Percentiles rank a stretch among this genome's conserved stretches.
These are phyloP conservation scores for Bipolaris bicolor DNA, from an alignment of 2,329 filamentous ascomycete species.

Conservation along the genomic window DNA sequence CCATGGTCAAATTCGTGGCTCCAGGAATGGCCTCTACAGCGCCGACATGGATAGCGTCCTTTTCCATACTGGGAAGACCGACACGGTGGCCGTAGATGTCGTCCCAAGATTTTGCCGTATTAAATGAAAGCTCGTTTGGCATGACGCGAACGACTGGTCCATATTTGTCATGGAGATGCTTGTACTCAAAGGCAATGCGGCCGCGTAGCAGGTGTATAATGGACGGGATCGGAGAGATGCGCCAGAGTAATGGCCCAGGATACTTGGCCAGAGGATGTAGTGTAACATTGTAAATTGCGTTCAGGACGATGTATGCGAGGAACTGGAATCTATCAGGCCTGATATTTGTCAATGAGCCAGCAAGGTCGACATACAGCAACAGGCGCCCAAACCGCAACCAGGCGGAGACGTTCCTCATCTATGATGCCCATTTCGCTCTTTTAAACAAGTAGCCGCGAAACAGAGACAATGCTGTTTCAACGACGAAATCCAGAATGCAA, in stretches of 20 bases:
- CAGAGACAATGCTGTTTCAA: not conserved
- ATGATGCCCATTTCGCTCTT: conserved; percentile 32
- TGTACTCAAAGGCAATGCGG: conserved; percentile 42
- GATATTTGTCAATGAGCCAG: not conserved
- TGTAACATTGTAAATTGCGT: conserved; percentile 35
- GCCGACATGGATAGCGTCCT: conserved; percentile 46
- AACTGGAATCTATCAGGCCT: conserved; percentile 21
- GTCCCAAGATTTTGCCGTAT: conserved; percentile 41
- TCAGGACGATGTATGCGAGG: conserved; percentile 29
- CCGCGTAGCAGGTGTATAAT: conserved; percentile 36
- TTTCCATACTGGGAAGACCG: conserved; percentile 42
- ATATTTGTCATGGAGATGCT: conserved; percentile 40
- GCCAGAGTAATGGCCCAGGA: conserved; percentile 39
- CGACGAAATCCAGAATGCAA: not conserved
- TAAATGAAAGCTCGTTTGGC: conserved; percentile 44
- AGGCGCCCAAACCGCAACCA: conserved; percentile 31
- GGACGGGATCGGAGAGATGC: conserved; percentile 37
- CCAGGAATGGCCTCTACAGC: conserved; percentile 45
- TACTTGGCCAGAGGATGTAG: conserved; percentile 41
- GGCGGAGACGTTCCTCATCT: conserved; percentile 33
- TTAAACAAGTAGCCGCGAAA: not conserved
- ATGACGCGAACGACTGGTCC: conserved; percentile 45
- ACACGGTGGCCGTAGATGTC: conserved; percentile 45
- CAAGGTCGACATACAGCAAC: conserved; percentile 28
- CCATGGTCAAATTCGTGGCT: conserved; percentile 46